phyloP scores from a whole-genome alignment of 202 grass and related monocot species.

The Dendrocalamus latiflorus region DNA sequence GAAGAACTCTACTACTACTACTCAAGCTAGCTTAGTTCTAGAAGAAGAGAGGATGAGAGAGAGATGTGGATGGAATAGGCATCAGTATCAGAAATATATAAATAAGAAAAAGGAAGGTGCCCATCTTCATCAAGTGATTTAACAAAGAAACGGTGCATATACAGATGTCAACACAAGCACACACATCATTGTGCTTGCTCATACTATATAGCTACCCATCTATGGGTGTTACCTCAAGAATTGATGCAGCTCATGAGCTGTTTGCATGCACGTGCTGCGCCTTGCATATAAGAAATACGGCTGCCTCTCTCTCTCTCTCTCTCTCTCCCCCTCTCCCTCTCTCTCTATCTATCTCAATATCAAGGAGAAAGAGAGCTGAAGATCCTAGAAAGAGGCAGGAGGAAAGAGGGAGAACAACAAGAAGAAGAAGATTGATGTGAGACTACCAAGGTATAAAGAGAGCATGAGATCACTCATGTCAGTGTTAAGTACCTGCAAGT shows the following conservation, averaged over 20 bases:
- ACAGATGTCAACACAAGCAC: constrained; percentile 49
- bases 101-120: constrained; percentile 51
- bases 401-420: constrained; percentile 25
- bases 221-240: constrained; percentile 36
- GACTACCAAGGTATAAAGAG: constrained; percentile 33
- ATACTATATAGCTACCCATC: constrained; percentile 19
- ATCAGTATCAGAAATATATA: constrained; percentile 52
- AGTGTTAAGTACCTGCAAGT: constrained; percentile 57
- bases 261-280: constrained; percentile 13
- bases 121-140: constrained; percentile 97
- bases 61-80: constrained; percentile 37
- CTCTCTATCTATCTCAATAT: not conserved
- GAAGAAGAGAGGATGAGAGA: constrained; percentile 33
- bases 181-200: constrained; percentile 34
- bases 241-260: constrained; percentile 35
- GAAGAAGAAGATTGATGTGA: constrained; percentile 31
- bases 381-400: constrained; percentile 51
- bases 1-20: not conserved
- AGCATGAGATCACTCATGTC: constrained; percentile 73
- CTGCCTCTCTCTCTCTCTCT: constrained; percentile 3
- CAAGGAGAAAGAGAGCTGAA: constrained; percentile 24
- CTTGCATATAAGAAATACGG: constrained; percentile 30
- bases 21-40: constrained; percentile 6
- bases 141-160: constrained; percentile 59
- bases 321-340: not conserved